These are phyloP conservation scores for Erysimum pusillum DNA, from an alignment of 441 rosid genomes.

Conservation along the genomic window DNA sequence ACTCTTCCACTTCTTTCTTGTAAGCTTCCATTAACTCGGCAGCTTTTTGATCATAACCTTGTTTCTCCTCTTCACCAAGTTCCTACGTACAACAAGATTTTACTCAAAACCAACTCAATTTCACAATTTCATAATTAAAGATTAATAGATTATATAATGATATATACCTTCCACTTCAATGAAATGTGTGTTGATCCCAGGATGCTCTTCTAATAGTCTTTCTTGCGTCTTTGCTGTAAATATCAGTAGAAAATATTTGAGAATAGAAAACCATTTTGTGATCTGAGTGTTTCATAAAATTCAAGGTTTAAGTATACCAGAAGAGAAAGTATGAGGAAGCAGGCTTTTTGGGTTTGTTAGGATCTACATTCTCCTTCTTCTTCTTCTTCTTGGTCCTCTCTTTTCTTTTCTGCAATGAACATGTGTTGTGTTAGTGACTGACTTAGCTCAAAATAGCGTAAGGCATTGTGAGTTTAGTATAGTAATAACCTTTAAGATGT, in stretches of 20 bases:
- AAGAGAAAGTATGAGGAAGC: slow-evolving; percentile 82
- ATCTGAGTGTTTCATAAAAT: background rate
- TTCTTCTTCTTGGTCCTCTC: slow-evolving; percentile 66
- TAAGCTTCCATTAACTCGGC: slow-evolving; percentile 78
- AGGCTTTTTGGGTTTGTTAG: slow-evolving; percentile 90
- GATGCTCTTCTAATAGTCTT: slow-evolving; percentile 71
- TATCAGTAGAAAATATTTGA: background rate
- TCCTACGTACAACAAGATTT: slow-evolving; percentile 53
- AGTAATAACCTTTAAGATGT: slow-evolving; percentile 41
- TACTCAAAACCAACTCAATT: no score
- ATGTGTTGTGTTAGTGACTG: slow-evolving; percentile 45
- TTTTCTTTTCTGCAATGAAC: slow-evolving; percentile 55
- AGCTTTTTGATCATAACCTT: slow-evolving; percentile 72
- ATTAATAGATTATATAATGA: background rate
- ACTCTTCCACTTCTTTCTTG: slow-evolving; percentile 82
- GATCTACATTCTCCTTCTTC: slow-evolving; percentile 71
- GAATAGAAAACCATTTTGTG: background rate
- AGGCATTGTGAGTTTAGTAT: background rate
- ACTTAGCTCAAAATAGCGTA: slow-evolving; percentile 42
- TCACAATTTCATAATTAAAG: background rate
- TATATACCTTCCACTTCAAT: slow-evolving; percentile 80
- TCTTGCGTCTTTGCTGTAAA: slow-evolving; percentile 80
- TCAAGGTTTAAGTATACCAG: slow-evolving; percentile 51
- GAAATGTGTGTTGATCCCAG: slow-evolving; percentile 73
- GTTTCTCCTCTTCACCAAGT: slow-evolving; percentile 76